Base-by-base conservation (phyloP, 2,329 filamentous ascomycete genomes). In the Mycogone perniciosa region DNA sequence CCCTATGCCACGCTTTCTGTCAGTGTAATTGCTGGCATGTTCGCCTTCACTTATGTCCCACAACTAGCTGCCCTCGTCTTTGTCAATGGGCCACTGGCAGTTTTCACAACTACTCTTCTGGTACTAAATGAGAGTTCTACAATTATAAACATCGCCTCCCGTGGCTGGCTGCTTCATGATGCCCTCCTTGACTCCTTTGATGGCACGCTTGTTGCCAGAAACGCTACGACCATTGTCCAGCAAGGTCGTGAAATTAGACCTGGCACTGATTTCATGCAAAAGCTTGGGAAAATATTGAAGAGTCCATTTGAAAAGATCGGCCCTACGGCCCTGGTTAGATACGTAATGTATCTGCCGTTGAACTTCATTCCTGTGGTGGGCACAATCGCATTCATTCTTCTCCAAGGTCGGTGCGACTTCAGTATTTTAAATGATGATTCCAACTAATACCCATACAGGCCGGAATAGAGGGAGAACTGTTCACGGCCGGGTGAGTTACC, bases 321-420 rank as follows among this genome's bases (percentile, higher is more conserved):
- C 30, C 75, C 76, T 30, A 80, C 75, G 60, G 82, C 85, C 6
- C 68, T 96, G 41, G 71, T 96, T 37, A 77, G 88, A 54, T 92
- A 92, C 61, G 64, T 95, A 56, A 80, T 96, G 71, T 93, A 95
- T 65, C 75, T 96, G 39, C 91, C 92, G 8, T 76, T 97, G 54
- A 97, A 96, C 72, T 90, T 96, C 64, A 90, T 97, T 47, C 92
- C 92, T 0, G 78, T 96, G 0, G 81, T 96, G 13, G 92, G 92
- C 5, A 96, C 91, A 0, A 72, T 84, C 6, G 72, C 90, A 4
- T 97, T 95, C 67, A 78, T 96, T 33, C 66, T 86, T 30, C 65
- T 95, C 11, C 89, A 96, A 67, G 86, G 85, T 20, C 20, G 20
- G 20, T 20, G 20, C 67, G 68, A 67, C 57, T 51, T 11, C 29